phyloP scores from a whole-genome alignment of 2,329 filamentous ascomycete genomes.

The Microdochium bolleyi region DNA sequence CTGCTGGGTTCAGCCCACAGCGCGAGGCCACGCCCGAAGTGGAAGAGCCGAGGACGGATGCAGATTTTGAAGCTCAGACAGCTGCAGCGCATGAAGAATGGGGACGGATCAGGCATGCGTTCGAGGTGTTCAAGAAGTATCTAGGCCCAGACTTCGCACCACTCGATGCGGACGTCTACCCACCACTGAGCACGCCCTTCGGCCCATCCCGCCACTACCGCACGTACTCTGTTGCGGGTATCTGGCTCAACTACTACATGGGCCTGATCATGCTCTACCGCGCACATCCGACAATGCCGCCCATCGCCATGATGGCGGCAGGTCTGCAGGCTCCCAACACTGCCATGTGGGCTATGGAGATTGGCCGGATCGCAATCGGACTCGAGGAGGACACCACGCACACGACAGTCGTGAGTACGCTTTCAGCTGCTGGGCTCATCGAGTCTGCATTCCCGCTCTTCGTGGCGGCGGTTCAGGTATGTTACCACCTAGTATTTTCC shows the following conservation, averaged over 20 bases:
- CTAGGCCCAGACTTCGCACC: constrained; percentile 71
- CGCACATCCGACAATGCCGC: constrained; percentile 82
- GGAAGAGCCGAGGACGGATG: constrained; percentile 37
- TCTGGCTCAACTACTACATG: constrained; percentile 86
- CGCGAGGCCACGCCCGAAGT: constrained; percentile 31
- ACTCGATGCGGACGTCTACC: constrained; percentile 58
- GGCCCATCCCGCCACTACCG: constrained; percentile 75
- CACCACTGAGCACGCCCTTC: constrained; percentile 65
- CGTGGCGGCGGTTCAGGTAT: constrained; percentile 70
- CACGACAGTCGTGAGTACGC: constrained; percentile 59
- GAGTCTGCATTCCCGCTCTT: constrained; percentile 80
- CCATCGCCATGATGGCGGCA: constrained; percentile 80
- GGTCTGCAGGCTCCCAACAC: constrained; percentile 70
- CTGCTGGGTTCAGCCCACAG: constrained; percentile 47
- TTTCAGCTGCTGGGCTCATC: constrained; percentile 72
- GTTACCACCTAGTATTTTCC: constrained; percentile 4
- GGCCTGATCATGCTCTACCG: constrained; percentile 75
- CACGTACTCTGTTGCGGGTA: constrained; percentile 76
- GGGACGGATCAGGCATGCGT: constrained; percentile 64
- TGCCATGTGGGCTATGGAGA: constrained; percentile 58
- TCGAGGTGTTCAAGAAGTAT: constrained; percentile 56
- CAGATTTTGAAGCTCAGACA: constrained; percentile 56
- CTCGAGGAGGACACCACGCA: constrained; percentile 47
- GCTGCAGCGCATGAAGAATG: constrained; percentile 71
- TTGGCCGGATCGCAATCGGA: constrained; percentile 76